Conservation (phyloP, 371 early-diverging fungal genomes). For the Apophysomyces elegans region DNA sequence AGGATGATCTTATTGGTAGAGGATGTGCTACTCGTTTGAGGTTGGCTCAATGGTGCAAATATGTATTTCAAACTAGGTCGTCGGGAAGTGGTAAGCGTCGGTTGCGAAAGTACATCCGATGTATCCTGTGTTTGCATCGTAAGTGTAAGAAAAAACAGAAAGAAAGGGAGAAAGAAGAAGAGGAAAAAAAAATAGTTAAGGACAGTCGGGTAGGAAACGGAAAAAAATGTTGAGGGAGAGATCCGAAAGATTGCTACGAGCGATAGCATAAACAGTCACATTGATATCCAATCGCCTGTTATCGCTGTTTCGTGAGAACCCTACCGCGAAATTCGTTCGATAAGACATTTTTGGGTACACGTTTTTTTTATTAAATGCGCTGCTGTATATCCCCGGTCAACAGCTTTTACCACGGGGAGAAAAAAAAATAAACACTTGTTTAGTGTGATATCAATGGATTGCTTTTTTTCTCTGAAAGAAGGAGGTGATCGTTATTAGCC, state of each 20-base stretch:
- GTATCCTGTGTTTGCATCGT: conserved; percentile 16
- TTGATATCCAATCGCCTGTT: background rate
- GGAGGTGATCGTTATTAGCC: too few species aligned
- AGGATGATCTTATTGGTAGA: conserved; percentile 67
- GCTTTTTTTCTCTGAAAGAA: too few species aligned
- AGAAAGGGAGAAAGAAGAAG: conserved; percentile 4
- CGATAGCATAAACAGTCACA: conserved; percentile 11
- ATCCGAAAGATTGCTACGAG: background rate
- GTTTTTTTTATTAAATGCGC: background rate
- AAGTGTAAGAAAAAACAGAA: conserved; percentile 1
- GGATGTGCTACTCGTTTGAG: conserved; percentile 28
- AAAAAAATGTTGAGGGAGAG: conserved; percentile 9
- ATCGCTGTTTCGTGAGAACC: conserved; percentile 7
- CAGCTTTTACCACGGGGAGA: too few species aligned
- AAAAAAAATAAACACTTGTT: too few species aligned
- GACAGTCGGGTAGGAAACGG: conserved; percentile 12
- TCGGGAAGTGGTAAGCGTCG: conserved; percentile 9
- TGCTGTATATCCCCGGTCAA: too few species aligned
- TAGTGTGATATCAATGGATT: too few species aligned
- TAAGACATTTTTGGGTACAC: background rate
- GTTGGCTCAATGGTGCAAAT: conserved; percentile 30
- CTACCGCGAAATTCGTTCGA: background rate
- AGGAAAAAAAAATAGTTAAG: conserved; percentile 8
- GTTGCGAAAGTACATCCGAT: conserved; percentile 9
- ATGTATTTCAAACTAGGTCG: conserved; percentile 33